Evolutionary conservation across 2,329 filamentous ascomycete species (phyloP), one percentile per base, ranked within the genome.

Genomic region (Fulvia fulva): DNA sequence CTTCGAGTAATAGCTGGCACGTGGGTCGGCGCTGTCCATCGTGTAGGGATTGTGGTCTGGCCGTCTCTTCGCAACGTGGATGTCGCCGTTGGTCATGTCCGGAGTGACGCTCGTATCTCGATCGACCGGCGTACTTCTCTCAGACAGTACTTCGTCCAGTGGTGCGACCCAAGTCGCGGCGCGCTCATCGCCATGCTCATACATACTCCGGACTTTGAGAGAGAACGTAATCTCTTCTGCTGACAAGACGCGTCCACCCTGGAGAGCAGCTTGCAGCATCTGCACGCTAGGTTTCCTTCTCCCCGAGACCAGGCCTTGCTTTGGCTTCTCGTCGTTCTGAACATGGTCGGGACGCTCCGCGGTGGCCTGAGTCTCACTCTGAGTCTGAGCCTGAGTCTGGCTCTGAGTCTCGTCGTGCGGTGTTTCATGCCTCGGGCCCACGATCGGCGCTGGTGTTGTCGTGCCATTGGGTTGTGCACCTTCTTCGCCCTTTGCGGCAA

Each of bases 181-280:
- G 30, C 77, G 78, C 61, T 85, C 83, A 56, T 85, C 80, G 4
- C 84, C 84, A 60, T 81, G 79, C 62, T 83, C 81, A 67, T 87
- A 87, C 83, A 87, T 87, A 61, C 82, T 76, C 28, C 85, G 78
- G 34, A 87, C 83, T 62, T 83, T 83, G 61, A 82, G 80, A 30
- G 84, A 87, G 59, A 87, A 74, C 68, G 81, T 80, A 66, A 84
- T 83, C 68, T 87, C 85, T 64, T 87, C 84, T 1, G 82, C 75
- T n/a, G 85, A 87, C 28, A 87, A 77, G 21, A 81, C 78, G 57
- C 83, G 77, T 2, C 70, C 66, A 25, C 68, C 70, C 12, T 69
- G 58, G 16, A 71, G 64, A 5, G 69, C 70, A 26, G 70, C 68
- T 61, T 73, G 69, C 50, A 73, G 63, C 71, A 73, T 72, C n/a